Evolutionary conservation across 179 eudicot genomes (phyloP), one percentile per base, ranked within the genome.

Genomic region (Silene vulgaris): DNA sequence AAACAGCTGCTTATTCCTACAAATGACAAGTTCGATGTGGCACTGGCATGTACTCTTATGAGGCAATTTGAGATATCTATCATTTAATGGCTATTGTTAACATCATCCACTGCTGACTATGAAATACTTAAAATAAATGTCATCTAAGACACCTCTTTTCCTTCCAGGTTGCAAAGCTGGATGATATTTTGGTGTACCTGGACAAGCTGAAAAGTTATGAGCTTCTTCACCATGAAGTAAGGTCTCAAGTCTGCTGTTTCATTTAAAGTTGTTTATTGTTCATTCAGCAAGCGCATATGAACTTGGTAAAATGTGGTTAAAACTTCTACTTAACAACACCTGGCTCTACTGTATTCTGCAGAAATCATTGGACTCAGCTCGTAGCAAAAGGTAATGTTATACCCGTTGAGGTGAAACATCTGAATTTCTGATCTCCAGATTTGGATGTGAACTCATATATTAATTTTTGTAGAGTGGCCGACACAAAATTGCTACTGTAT

Each of bases 171-270:
- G 87, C 77, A 61, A 71, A 13, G 59, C 74, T 92, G 79, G 85
- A 84, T 84, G 93, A 87, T 85, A 66, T 75, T 64, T 70, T 92
- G 81, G 74, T 70, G 72, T 82, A 74, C 78, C 83, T 83, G 78
- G 86, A 80, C 86, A 86, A 85, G 87, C 64, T 68, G 69, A 84
- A 85, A 78, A 78, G 74, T 71, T 88, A 85, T 76, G 83, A 87
- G 78, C 80, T 82, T 76, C 75, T 88, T 48, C 75, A 59, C 64
- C 69, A 48, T 65, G 80, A 80, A 75, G 73, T 86, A 21, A 65
- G 73, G 71, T 83, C 85, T 78, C 91, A 92, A 92, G 97, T 90
- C 20, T 81, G 88, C 72, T 81, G 52, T 54, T 48, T 75, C 52
- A 28, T 59, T 72, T 0, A 59, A 66, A 19, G 48, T 73, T 40